Evolutionary conservation across 305 asterid genomes (phyloP), one percentile per base, ranked within the genome.

Genomic region (Fraxinus ornus): DNA sequence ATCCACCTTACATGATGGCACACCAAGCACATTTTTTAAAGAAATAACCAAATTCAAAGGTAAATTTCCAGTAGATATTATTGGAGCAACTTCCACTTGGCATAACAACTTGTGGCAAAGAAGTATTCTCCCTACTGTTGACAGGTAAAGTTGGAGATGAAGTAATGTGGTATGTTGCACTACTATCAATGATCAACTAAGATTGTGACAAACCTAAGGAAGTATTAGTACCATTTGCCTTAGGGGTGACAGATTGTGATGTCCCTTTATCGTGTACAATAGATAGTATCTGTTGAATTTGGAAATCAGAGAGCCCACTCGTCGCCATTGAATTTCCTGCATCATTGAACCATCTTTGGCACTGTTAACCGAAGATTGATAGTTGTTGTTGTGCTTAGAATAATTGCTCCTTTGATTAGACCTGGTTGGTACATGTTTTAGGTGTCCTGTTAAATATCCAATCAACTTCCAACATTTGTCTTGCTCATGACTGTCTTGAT

Each of bases 101-200:
- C 80, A 78, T 78, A 26, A n/a, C n/a, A 55, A 78, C 47, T 47
- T 26, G 32, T 78, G 72, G 73, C 6, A 52, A 55, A 55, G 15
- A 3, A 21, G 44, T 78, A n/a, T 78, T 55, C 0, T 52, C 15
- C 13, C 12, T 78, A 5, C 3, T 78, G n/a, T 78, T 55, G 15
- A 49, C 32, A 52, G 55, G 21, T 4, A 77, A 13, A 77, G 8
- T 24, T 26, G 57, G 41, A 47, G 68, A 77, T 6, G 44, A 77
- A 77, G 71, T 77, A 49, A 77, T 49, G 35, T 49, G 71, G 35
- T 77, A 0, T 22, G 13, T 49, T 24, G 80, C 24, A 47, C 44
- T 44, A 13, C 35, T 26, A 49, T 77, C 80, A 19, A 77, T 26
- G 12, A 77, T 77, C 22, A 77, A 77, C 5, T 15, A 7, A 44